Conservation (phyloP, 179 eudicot genomes). For the Silene coronaria region DNA sequence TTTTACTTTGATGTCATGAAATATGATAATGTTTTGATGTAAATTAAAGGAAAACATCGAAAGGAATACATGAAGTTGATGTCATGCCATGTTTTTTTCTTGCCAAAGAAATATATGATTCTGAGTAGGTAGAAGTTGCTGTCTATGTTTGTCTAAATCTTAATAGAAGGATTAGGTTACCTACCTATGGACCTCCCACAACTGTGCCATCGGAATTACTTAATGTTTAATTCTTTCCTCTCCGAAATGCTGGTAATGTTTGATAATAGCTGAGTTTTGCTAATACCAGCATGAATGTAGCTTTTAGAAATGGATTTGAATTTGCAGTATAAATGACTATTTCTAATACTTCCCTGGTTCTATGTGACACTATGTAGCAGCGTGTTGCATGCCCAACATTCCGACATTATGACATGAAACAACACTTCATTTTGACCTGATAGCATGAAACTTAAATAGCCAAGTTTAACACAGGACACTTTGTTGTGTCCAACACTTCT, state of each 20-base stretch:
- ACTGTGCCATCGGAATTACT: background rate
- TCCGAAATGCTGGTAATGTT: background rate
- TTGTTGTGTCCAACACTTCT: background rate
- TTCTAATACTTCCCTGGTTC: background rate
- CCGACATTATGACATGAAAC: background rate
- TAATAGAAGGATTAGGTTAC: slow-evolving; percentile 9
- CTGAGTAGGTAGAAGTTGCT: background rate
- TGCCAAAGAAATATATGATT: background rate
- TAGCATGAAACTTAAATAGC: background rate
- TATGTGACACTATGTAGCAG: background rate
- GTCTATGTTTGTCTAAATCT: background rate
- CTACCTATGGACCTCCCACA: slow-evolving; percentile 1
- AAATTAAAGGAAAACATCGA: background rate
- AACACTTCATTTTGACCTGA: background rate
- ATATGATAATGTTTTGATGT: slow-evolving; percentile 1
- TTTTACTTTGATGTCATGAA: background rate
- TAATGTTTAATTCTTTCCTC: background rate
- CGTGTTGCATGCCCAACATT: background rate
- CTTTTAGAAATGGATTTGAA: slow-evolving; percentile 1
- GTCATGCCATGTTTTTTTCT: background rate
- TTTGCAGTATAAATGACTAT: background rate
- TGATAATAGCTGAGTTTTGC: background rate
- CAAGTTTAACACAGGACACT: background rate
- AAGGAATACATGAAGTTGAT: background rate
- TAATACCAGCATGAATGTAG: background rate